Evolutionary conservation across 2,329 filamentous ascomycete species (phyloP).

Genomic region (Trichophyton equinum): DNA sequence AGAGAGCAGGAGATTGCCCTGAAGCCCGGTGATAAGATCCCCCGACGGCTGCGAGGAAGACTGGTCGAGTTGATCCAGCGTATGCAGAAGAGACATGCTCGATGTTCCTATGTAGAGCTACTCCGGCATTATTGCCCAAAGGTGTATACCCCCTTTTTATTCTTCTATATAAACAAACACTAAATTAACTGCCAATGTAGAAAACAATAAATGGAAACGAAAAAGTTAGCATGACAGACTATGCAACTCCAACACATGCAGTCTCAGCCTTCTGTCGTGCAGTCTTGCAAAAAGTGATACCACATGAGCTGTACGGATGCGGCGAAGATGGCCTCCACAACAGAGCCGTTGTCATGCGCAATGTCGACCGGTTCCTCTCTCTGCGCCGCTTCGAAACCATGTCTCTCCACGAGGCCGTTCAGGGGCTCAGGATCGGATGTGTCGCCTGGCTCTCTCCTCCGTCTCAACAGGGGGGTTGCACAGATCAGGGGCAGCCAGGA

Average conservation of each 20-base stretch:
- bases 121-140: conserved; percentile 68
- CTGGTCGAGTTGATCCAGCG: conserved; percentile 48
- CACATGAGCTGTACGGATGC: conserved; percentile 59
- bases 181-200: conserved; percentile 2
- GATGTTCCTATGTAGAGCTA: conserved; percentile 68
- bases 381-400: conserved; percentile 71
- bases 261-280: conserved; percentile 84
- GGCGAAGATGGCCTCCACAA: conserved; percentile 47
- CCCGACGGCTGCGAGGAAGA: conserved; percentile 49
- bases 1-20: conserved; percentile 66
- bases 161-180: neutral
- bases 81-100: conserved; percentile 56
- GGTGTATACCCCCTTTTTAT: conserved; percentile 28
- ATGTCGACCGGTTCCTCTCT: conserved; percentile 64
- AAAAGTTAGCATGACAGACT: conserved; percentile 42
- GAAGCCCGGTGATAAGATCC: conserved; percentile 19
- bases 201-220: neutral
- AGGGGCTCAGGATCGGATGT: conserved; percentile 58
- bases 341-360: conserved; percentile 46
- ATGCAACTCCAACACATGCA: conserved; percentile 53
- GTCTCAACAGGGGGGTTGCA: conserved; percentile 15
- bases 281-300: conserved; percentile 59
- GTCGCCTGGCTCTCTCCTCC: conserved; percentile 59
- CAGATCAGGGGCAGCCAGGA: conserved; percentile 30
- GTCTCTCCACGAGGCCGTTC: conserved; percentile 63